Conservation (phyloP, 2,329 filamentous ascomycete genomes). For the Xylaria sp. region DNA sequence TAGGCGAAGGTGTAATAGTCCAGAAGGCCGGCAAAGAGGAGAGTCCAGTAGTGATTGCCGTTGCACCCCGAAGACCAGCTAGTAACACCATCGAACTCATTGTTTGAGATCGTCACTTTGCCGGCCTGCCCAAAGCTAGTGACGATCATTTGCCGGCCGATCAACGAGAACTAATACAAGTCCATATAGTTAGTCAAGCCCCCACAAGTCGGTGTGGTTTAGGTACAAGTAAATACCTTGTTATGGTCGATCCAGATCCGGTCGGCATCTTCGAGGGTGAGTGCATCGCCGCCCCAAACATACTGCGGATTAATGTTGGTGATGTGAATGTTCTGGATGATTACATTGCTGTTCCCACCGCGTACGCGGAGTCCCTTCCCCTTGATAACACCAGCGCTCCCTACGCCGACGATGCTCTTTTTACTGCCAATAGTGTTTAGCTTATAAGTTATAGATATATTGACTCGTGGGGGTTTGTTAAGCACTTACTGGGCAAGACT, state of each 20-base stretch:
- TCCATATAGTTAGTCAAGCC: no score
- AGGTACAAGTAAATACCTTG: neutral
- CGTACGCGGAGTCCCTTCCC: neutral
- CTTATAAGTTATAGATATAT: no score
- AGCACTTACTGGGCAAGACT: neutral
- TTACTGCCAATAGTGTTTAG: neutral
- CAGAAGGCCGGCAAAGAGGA: neutral
- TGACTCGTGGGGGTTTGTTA: neutral
- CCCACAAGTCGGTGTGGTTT: neutral
- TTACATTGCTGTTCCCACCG: neutral
- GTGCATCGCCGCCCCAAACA: neutral
- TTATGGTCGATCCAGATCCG: neutral
- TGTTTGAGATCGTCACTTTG: neutral
- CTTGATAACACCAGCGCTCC: neutral
- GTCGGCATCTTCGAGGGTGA: neutral
- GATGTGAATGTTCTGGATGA: neutral
- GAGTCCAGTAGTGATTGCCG: neutral
- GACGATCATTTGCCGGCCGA: neutral
- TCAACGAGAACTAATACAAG: no score
- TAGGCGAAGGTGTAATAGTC: neutral
- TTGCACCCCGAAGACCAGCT: neutral
- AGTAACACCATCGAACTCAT: neutral
- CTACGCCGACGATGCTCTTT: neutral
- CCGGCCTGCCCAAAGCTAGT: neutral
- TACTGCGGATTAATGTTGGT: neutral